Base-by-base conservation (phyloP, 2,329 filamentous ascomycete genomes). In the Neoascochyta sp. region DNA sequence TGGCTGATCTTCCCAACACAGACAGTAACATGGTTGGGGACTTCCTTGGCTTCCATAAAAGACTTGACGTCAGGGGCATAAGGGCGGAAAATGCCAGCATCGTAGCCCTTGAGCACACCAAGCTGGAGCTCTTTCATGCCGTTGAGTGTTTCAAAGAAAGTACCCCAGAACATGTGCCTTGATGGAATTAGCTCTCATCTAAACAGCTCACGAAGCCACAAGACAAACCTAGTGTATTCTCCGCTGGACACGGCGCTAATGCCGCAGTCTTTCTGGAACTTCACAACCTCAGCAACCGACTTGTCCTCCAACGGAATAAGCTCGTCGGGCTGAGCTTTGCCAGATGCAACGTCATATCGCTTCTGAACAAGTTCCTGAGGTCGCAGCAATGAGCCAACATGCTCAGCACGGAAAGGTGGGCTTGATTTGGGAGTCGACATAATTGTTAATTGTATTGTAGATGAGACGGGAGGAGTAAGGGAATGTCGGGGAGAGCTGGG, bases 401-500 rank as follows among this genome's bases (percentile, higher is more conserved):
- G 82, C 63, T 86, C 82, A 37, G 81, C 80, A 54, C 83, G 74
- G 63, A 83, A 86, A 27, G 78, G 81, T 22, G 77, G 75, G 42
- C 41, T 56, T 52, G 54, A 52, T 40, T 60, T 60, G 21, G 47
- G 47, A 21, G 52, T 36, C 22, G 54, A 46, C 57, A 54, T 52
- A 6, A 47, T 47, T 18, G 46, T 65, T 60, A 40, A 64, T 63
- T 29, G 16, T 27, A 24, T 26, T 34, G 14, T 32, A 25, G 19
- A 29, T 22, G 22, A 24, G 34, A 34, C 35, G 22, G 23, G 22
- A 26, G 17, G 22, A 35, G 20, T 19, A 32, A 12, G 21, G 10
- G 9, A 24, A 18, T 15, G 43, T 29, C 30, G 26, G 34, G 19
- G 18, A 31, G 17, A 23, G 32, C 17, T 28, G 27, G 15, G 12